A percentile compares a stretch with the other conserved stretches of the same genome.
Conservation (phyloP, 257 asterid genomes). For the Solanum sitiens region DNA sequence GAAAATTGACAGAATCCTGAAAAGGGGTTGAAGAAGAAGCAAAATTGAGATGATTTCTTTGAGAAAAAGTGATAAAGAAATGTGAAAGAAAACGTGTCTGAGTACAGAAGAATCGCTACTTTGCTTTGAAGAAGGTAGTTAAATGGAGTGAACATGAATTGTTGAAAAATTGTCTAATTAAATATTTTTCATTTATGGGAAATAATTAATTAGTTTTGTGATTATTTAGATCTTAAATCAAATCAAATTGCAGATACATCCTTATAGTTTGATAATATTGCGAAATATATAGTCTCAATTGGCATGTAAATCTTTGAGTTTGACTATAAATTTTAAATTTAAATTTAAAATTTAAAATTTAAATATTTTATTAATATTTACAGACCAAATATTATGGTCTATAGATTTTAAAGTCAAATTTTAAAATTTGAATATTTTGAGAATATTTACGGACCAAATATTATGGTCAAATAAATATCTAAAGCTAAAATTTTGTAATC, state of each 20-base stretch:
- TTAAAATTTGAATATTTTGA: too few species aligned
- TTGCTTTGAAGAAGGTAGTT: slow-evolving; percentile 36
- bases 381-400: too few species aligned
- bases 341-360: neutral
- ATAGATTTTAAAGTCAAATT: too few species aligned
- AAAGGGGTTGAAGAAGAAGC: neutral
- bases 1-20: neutral
- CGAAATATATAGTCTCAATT: neutral
- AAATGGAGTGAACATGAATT: slow-evolving; percentile 16
- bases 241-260: neutral
- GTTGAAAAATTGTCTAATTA: neutral
- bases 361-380: too few species aligned
- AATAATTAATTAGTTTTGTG: neutral
- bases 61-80: neutral
- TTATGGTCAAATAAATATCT: neutral
- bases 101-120: slow-evolving; percentile 19
- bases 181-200: neutral
- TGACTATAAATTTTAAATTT: neutral
- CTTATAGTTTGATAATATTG: neutral
- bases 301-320: neutral
- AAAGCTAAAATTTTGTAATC: neutral
- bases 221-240: neutral
- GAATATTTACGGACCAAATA: neutral
- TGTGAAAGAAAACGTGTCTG: slow-evolving; percentile 6
- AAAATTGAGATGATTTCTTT: neutral